These are phyloP conservation scores for Fusarium sp. DNA, from an alignment of 2,329 filamentous ascomycete genomes.

Conservation along the genomic window DNA sequence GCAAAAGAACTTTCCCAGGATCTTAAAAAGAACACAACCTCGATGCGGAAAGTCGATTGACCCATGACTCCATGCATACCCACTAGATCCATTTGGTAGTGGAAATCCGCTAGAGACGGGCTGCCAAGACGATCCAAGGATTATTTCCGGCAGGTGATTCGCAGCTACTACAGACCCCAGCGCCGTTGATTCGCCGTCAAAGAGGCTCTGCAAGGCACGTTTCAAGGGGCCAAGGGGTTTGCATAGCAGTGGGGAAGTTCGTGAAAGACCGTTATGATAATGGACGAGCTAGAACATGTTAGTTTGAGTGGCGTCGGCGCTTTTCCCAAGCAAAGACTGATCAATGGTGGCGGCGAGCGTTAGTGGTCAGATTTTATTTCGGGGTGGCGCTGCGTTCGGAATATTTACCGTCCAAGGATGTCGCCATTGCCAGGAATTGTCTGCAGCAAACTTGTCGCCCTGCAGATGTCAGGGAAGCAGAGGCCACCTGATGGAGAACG, in stretches of 20 bases:
- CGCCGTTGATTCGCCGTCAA: neutral
- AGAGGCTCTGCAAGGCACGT: neutral
- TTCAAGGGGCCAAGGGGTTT: neutral
- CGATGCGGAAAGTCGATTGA: neutral
- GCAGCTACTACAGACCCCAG: neutral
- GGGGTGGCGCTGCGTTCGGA: conserved; percentile 3
- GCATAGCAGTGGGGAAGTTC: neutral
- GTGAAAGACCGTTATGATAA: conserved; percentile 1
- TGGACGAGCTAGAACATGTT: neutral
- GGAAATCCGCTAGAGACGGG: neutral
- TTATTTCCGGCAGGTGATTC: neutral
- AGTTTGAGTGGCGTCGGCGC: neutral
- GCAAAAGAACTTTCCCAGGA: neutral
- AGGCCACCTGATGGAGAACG: neutral
- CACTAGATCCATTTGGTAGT: neutral
- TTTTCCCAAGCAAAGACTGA: conserved; percentile 11
- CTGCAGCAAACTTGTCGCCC: neutral
- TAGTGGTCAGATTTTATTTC: neutral
- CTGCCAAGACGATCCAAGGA: neutral
- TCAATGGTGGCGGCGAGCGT: neutral
- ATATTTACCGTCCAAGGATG: neutral
- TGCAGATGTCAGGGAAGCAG: neutral
- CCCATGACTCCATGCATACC: too few relatives aligned
- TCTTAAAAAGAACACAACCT: neutral
- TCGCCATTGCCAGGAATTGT: neutral